phyloP scores from a whole-genome alignment of 495 filamentous ascomycete species.

The Aspergillus ostianus region DNA sequence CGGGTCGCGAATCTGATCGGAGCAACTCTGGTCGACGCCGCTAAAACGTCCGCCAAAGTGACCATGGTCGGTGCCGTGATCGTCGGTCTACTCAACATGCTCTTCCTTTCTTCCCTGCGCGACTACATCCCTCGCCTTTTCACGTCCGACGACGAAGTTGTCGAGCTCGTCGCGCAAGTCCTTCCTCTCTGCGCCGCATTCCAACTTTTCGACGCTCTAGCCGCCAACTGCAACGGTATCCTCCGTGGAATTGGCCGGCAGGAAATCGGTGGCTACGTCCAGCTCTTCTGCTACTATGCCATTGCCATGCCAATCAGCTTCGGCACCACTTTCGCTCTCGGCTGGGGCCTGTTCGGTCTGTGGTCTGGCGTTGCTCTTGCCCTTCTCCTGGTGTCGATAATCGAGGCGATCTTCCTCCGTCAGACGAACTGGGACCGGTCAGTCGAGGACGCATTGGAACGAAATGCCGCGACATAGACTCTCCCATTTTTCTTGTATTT shows the following conservation, averaged over 20 bases:
- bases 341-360: slow-evolving; percentile 72
- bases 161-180: slow-evolving; percentile 65
- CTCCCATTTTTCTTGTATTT: no score
- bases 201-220: slow-evolving; percentile 82
- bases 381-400: slow-evolving; percentile 58
- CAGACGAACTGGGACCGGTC: slow-evolving; percentile 69
- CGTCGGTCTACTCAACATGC: slow-evolving; percentile 74
- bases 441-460: slow-evolving; percentile 66
- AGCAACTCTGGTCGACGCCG: slow-evolving; percentile 68
- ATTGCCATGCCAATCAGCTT: slow-evolving; percentile 84
- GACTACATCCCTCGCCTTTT: slow-evolving; percentile 74
- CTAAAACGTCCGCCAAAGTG: slow-evolving; percentile 68
- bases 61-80: slow-evolving; percentile 61
- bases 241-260: slow-evolving; percentile 82
- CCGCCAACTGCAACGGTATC: slow-evolving; percentile 76
- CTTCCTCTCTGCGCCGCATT: slow-evolving; percentile 81
- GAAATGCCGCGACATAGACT: slow-evolving; percentile 59
- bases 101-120: slow-evolving; percentile 61
- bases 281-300: slow-evolving; percentile 79
- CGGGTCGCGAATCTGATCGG: slow-evolving; percentile 66
- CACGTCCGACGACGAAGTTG: slow-evolving; percentile 76
- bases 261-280: slow-evolving; percentile 84
- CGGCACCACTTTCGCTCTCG: slow-evolving; percentile 66
- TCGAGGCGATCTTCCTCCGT: slow-evolving; percentile 66
- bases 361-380: slow-evolving; percentile 81